Conservation (phyloP, 2,329 filamentous ascomycete genomes). For the Fusarium redolens region DNA sequence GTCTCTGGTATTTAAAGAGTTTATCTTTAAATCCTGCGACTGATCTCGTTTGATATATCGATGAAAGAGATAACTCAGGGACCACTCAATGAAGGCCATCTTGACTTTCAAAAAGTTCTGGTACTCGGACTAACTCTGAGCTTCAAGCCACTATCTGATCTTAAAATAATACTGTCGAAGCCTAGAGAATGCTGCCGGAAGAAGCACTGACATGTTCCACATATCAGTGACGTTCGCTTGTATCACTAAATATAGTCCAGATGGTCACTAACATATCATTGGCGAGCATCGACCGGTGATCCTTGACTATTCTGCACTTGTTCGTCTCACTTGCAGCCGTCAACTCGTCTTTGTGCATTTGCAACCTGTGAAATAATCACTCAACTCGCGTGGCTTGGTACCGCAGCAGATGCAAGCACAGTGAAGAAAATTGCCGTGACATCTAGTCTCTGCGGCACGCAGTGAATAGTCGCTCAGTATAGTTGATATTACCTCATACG, state of each 20-base stretch:
- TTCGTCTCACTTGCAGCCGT: conserved; percentile 31
- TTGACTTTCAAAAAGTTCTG: not conserved
- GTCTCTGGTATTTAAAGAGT: not conserved
- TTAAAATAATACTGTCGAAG: not conserved
- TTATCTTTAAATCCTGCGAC: not conserved
- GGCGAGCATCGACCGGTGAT: conserved; percentile 27
- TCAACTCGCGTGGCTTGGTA: conserved; percentile 31
- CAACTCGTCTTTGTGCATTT: conserved; percentile 12
- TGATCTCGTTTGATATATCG: not conserved
- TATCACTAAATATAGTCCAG: conserved; percentile 14
- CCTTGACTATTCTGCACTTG: conserved; percentile 1
- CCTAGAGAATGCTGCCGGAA: not conserved
- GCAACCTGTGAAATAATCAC: conserved; percentile 16
- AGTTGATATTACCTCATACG: not conserved
- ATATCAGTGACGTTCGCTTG: not conserved
- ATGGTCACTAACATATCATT: conserved; percentile 16
- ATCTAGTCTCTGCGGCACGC: conserved; percentile 13
- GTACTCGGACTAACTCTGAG: not conserved
- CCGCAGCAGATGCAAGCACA: conserved; percentile 25
- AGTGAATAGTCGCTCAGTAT: conserved; percentile 2
- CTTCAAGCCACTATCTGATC: not conserved
- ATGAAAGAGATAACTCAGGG: not conserved
- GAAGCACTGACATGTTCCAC: not conserved
- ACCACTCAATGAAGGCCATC: not conserved
- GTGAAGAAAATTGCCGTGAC: conserved; percentile 26